phyloP scores from a whole-genome alignment of 257 asterid species.

The Schizonepeta tenuifolia region DNA sequence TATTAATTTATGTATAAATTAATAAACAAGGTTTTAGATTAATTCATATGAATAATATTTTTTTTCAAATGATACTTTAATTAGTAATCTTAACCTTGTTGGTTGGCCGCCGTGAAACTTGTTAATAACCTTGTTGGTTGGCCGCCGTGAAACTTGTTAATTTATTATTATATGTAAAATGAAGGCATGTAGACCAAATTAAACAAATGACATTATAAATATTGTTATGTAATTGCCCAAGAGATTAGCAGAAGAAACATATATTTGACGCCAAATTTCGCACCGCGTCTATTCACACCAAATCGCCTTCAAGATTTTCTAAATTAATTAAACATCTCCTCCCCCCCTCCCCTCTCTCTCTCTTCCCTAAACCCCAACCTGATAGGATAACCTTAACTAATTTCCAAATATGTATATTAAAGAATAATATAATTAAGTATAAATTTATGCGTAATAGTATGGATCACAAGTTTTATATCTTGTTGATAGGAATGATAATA shows the following conservation, averaged over 20 bases:
- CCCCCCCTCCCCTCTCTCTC: neutral
- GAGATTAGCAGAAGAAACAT: neutral
- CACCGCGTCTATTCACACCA: neutral
- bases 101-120: neutral
- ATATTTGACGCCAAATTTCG: neutral
- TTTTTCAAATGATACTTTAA: too few species aligned
- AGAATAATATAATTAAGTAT: too few species aligned
- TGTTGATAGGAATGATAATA: too few species aligned
- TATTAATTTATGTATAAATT: too few species aligned
- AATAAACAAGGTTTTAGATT: too few species aligned
- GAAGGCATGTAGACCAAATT: conserved; percentile 23
- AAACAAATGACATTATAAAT: conserved; percentile 1
- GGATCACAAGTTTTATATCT: too few species aligned
- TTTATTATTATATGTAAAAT: neutral
- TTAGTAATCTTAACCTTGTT: too few species aligned
- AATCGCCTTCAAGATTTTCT: neutral
- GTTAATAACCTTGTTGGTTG: too few species aligned
- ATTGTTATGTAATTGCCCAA: neutral
- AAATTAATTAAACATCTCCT: neutral
- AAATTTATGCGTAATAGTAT: too few species aligned
- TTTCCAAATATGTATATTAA: neutral
- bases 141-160: too few species aligned
- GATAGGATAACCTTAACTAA: neutral
- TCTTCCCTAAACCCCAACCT: neutral
- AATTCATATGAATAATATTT: too few species aligned